Conservation (phyloP, 1,284 basidiomycete species). For the Rhodotorula sp. region DNA sequence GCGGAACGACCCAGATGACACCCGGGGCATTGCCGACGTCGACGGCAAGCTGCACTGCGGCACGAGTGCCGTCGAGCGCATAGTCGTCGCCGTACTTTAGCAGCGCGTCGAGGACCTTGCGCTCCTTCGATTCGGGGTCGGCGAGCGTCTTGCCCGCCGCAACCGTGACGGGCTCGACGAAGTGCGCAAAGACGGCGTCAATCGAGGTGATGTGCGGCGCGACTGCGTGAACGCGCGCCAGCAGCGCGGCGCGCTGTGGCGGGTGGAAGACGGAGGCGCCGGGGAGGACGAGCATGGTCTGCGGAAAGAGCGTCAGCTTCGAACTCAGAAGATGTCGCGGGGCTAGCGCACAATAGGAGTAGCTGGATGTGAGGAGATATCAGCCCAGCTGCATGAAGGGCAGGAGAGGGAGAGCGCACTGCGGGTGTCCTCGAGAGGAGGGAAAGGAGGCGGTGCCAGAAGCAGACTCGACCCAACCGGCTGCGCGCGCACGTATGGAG, state of each 20-base stretch:
- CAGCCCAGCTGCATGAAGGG: background rate
- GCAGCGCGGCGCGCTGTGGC: slow-evolving; percentile 68
- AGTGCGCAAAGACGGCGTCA: slow-evolving; percentile 84
- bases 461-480: background rate
- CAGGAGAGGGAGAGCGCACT: background rate
- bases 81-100: slow-evolving; percentile 82
- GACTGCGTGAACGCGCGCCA: slow-evolving; percentile 63
- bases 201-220: slow-evolving; percentile 65
- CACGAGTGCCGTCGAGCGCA: slow-evolving; percentile 58
- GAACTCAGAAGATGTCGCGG: too few species aligned
- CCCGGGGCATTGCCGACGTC: slow-evolving; percentile 17
- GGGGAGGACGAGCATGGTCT: slow-evolving; percentile 49
- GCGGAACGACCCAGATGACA: slow-evolving; percentile 72
- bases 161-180: slow-evolving; percentile 66
- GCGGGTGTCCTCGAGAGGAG: background rate
- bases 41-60: slow-evolving; percentile 51
- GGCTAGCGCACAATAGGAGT: background rate
- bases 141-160: slow-evolving; percentile 59
- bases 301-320: background rate
- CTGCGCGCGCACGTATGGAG: background rate
- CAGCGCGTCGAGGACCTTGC: slow-evolving; percentile 69
- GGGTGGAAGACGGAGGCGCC: slow-evolving; percentile 52
- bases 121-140: slow-evolving; percentile 56
- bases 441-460: background rate
- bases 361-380: background rate